Conservation (phyloP, 2,329 filamentous ascomycete species). For the Penicillium sclerotiorum region DNA sequence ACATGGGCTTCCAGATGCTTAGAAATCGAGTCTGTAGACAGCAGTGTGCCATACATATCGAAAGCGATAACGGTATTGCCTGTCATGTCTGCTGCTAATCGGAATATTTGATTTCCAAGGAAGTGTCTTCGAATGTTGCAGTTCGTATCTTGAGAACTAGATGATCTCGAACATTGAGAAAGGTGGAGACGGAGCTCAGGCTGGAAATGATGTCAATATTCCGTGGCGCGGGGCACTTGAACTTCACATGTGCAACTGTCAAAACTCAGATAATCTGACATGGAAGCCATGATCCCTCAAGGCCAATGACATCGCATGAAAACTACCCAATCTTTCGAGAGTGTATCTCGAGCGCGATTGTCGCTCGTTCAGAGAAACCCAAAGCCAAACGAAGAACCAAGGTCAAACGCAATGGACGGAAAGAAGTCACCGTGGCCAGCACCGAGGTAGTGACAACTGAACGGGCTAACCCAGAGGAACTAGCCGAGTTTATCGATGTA, state of each 20-base stretch:
- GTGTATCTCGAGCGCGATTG: constrained; percentile 69
- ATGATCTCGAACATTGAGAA: neutral
- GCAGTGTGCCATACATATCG: constrained; percentile 73
- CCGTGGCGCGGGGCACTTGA: constrained; percentile 6
- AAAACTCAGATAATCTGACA: neutral
- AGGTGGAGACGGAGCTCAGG: neutral
- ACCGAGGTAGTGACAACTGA: constrained; percentile 12
- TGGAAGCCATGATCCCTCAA: neutral
- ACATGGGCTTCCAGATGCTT: constrained; percentile 60
- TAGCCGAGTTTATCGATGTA: constrained; percentile 77
- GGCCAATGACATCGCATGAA: constrained; percentile 30
- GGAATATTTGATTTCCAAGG: too few relatives aligned
- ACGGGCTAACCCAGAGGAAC: constrained; percentile 61
- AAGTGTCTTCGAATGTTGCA: too few relatives aligned
- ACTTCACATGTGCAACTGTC: neutral
- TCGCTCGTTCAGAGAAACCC: constrained; percentile 62
- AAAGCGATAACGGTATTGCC: constrained; percentile 63
- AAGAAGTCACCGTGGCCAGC: constrained; percentile 9
- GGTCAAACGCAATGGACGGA: constrained; percentile 19
- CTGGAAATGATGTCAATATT: constrained; percentile 23
- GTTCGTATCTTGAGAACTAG: too few relatives aligned
- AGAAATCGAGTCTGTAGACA: constrained; percentile 71
- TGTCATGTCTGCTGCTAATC: constrained; percentile 16
- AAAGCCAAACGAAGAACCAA: constrained; percentile 31
- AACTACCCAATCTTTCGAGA: constrained; percentile 75